Evolutionary conservation across 169 alveolate species (phyloP).

Genomic region (Plasmodium cynomolgi): DNA sequence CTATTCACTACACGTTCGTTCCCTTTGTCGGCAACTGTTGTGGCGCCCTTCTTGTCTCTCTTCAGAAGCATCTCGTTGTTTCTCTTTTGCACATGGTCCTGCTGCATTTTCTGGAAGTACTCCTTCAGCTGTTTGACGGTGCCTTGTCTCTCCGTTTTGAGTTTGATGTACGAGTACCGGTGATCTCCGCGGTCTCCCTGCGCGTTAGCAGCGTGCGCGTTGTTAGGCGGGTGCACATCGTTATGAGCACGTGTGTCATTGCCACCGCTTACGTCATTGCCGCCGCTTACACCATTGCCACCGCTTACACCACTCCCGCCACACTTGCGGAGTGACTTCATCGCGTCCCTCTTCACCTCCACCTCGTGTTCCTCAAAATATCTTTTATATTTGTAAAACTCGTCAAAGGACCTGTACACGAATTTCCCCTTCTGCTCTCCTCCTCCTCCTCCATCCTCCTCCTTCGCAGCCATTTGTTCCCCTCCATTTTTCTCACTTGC

Average conservation of each 20-base stretch:
- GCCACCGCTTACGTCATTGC: neutral
- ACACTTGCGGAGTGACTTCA: neutral
- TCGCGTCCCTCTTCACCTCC: slow-evolving; percentile 41
- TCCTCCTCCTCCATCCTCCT: neutral
- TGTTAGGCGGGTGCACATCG: neutral
- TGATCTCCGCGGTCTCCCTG: neutral
- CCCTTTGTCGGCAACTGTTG: neutral
- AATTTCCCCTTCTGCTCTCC: slow-evolving; percentile 4
- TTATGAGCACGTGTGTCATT: neutral
- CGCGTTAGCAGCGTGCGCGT: neutral
- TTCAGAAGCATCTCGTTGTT: slow-evolving; percentile 17
- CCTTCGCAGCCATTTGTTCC: neutral
- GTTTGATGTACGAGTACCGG: slow-evolving; percentile 52
- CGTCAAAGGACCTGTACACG: slow-evolving; percentile 64
- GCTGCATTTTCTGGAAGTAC: slow-evolving; percentile 57
- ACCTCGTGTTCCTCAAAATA: slow-evolving; percentile 48
- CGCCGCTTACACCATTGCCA: neutral
- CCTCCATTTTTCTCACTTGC: neutral
- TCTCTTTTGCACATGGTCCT: slow-evolving; percentile 30
- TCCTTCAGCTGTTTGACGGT: slow-evolving; percentile 71
- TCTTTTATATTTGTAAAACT: slow-evolving; percentile 65
- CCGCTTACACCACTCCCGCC: neutral
- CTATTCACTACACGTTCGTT: neutral
- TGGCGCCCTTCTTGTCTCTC: neutral
- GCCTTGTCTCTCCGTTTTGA: slow-evolving; percentile 61